Evolutionary conservation across 2,329 filamentous ascomycete genomes (phyloP).

Genomic region (Acarospora socialis): DNA sequence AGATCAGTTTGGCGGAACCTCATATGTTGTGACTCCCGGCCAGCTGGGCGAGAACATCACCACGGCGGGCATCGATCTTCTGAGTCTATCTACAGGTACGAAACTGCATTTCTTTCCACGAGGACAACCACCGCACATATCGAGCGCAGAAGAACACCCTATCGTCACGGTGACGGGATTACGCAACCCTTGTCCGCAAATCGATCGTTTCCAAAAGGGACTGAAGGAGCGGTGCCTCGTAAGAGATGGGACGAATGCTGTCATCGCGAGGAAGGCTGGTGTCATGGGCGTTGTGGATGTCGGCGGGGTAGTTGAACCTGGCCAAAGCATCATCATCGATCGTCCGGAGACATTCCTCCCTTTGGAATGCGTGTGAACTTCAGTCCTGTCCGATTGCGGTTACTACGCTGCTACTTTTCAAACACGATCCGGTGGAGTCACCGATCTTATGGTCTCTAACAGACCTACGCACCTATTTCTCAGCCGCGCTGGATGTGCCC

Average conservation of each 20-base stretch:
- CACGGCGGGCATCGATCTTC: constrained; percentile 13
- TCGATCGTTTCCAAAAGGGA: constrained; percentile 13
- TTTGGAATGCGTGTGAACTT: constrained; percentile 12
- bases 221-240: constrained; percentile 14
- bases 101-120: constrained; percentile 14
- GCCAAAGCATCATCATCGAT: constrained; percentile 16
- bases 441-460: no score
- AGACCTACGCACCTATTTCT: no score
- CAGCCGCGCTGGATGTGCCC: no score
- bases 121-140: not conserved
- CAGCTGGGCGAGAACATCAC: constrained; percentile 18
- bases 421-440: no score
- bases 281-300: constrained; percentile 16
- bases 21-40: constrained; percentile 9
- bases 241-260: constrained; percentile 11
- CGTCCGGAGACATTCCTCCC: constrained; percentile 7
- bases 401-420: no score
- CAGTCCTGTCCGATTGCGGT: no score
- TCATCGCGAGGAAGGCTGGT: constrained; percentile 14
- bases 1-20: not conserved
- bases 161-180: constrained; percentile 14
- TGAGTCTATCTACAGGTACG: constrained; percentile 13
- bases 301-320: constrained; percentile 13
- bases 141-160: constrained; percentile 1
- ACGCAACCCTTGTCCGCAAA: constrained; percentile 15